Conservation (phyloP, 345 rosid species). For the Lepidium africanum region DNA sequence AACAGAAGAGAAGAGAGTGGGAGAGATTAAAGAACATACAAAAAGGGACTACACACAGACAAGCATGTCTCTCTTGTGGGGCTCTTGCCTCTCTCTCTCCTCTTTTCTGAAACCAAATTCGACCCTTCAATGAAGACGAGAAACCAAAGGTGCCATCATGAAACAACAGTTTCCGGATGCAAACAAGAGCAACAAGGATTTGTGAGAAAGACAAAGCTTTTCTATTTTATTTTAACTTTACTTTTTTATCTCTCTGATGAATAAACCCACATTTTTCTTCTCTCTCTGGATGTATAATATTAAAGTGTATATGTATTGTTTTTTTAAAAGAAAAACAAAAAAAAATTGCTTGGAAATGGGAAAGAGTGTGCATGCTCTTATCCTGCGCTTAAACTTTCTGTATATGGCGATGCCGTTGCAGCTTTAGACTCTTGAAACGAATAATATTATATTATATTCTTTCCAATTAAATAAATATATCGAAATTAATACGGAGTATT, state of each 20-base stretch:
- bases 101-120: slow-evolving; percentile 35
- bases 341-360: slow-evolving; percentile 44
- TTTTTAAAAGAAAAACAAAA: not conserved
- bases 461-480: not conserved
- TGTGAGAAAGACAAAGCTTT: slow-evolving; percentile 9
- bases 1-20: slow-evolving; percentile 14
- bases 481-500: not conserved
- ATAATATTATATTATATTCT: slow-evolving; percentile 13
- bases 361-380: slow-evolving; percentile 57
- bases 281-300: slow-evolving; percentile 13
- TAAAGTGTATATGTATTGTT: slow-evolving; percentile 4
- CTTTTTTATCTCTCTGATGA: not conserved
- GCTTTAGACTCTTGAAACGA: slow-evolving; percentile 52
- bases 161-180: slow-evolving; percentile 26
- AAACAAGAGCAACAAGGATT: slow-evolving; percentile 24
- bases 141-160: slow-evolving; percentile 21
- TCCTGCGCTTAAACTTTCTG: slow-evolving; percentile 62
- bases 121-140: slow-evolving; percentile 47
- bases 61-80: slow-evolving; percentile 42
- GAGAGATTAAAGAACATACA: slow-evolving; percentile 25
- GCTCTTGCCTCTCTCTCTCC: slow-evolving; percentile 23
- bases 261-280: slow-evolving; percentile 9
- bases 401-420: slow-evolving; percentile 66
- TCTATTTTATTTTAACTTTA: not conserved
- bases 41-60: slow-evolving; percentile 36